These are phyloP conservation scores for Clonostachys sp. DNA, from an alignment of 2,329 filamentous ascomycete species.

Conservation along the genomic window DNA sequence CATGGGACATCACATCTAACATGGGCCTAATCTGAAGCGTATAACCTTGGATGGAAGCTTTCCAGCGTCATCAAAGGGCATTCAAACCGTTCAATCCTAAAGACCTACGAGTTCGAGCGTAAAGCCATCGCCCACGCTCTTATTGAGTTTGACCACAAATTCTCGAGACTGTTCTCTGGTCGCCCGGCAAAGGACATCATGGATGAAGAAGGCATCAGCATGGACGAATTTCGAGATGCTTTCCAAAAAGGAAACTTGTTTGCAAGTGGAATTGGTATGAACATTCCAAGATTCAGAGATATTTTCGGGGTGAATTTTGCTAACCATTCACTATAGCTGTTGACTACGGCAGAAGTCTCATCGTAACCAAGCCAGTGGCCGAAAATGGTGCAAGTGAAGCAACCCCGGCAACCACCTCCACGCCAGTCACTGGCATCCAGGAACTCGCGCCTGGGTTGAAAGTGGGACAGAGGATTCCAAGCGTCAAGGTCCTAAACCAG, in stretches of 20 bases:
- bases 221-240: conserved; percentile 57
- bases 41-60: conserved; percentile 49
- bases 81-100: conserved; percentile 33
- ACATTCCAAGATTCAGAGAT: not conserved
- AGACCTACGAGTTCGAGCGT: conserved; percentile 48
- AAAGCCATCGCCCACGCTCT: conserved; percentile 59
- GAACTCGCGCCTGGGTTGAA: conserved; percentile 30
- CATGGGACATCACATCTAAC: conserved; percentile 14
- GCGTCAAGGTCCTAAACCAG: conserved; percentile 56
- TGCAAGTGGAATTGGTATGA: conserved; percentile 43
- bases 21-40: conserved; percentile 39
- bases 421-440: conserved; percentile 2
- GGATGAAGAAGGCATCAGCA: conserved; percentile 56
- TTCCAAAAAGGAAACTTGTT: conserved; percentile 59
- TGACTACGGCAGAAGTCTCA: conserved; percentile 50
- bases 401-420: conserved; percentile 19
- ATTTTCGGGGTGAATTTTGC: not conserved
- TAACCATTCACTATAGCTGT: conserved; percentile 29
- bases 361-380: conserved; percentile 48
- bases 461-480: conserved; percentile 53
- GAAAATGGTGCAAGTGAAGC: conserved; percentile 38
- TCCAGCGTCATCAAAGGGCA: conserved; percentile 38
- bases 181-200: conserved; percentile 54
- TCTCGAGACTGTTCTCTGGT: conserved; percentile 49
- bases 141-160: conserved; percentile 58